Evolutionary conservation across 2,329 filamentous ascomycete genomes (phyloP).

Genomic region (Talaromyces islandicus): DNA sequence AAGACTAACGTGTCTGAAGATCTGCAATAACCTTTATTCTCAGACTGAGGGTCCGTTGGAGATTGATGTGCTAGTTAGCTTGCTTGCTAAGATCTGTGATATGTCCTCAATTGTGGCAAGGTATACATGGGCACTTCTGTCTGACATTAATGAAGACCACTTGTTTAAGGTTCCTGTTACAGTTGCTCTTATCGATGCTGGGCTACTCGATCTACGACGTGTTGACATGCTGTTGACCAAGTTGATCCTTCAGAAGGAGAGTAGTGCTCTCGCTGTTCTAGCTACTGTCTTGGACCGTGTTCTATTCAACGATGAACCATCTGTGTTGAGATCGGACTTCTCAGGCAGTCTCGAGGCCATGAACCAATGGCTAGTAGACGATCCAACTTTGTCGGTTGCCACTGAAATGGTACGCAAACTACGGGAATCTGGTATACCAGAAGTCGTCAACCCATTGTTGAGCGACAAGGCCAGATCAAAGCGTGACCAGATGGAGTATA

Average conservation of each 20-base stretch:
- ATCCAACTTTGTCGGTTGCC: slow-evolving; percentile 59
- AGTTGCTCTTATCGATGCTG: slow-evolving; percentile 54
- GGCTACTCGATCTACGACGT: slow-evolving; percentile 55
- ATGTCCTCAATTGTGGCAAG: slow-evolving; percentile 54
- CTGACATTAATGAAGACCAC: slow-evolving; percentile 52
- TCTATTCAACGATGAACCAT: slow-evolving; percentile 69
- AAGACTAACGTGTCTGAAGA: slow-evolving; percentile 49
- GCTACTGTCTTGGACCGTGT: slow-evolving; percentile 72
- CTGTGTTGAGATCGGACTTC: slow-evolving; percentile 79
- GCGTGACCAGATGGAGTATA: slow-evolving; percentile 83
- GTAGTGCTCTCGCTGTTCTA: slow-evolving; percentile 71
- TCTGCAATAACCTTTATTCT: slow-evolving; percentile 52
- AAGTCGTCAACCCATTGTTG: slow-evolving; percentile 50
- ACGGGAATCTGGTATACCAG: slow-evolving; percentile 47
- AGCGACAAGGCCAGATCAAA: slow-evolving; percentile 55
- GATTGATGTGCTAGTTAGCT: slow-evolving; percentile 57
- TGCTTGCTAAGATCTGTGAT: slow-evolving; percentile 57
- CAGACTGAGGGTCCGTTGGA: slow-evolving; percentile 52
- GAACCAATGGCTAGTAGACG: slow-evolving; percentile 72
- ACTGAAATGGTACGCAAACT: slow-evolving; percentile 66
- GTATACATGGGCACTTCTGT: slow-evolving; percentile 43
- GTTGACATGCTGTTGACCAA: slow-evolving; percentile 69
- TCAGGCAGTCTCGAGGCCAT: slow-evolving; percentile 74
- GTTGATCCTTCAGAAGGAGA: slow-evolving; percentile 64
- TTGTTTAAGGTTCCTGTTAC: slow-evolving; percentile 59